A percentile compares a stretch with the other conserved stretches of the same genome.
These are phyloP conservation scores for Vigna nakashimae DNA, from an alignment of 306 rosid species.

Conservation along the genomic window DNA sequence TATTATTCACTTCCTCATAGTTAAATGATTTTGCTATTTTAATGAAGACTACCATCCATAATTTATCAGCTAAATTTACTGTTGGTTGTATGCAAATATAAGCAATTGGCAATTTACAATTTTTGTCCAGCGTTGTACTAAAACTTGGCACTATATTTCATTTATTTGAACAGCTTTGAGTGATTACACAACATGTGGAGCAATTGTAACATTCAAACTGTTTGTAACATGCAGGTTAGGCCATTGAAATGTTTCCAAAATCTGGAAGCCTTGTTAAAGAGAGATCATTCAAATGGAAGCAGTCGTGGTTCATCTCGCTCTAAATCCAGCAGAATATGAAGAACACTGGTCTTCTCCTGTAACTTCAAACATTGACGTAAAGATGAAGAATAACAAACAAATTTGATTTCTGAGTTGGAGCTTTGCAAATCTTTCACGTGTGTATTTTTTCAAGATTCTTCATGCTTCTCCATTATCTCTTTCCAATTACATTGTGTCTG, in stretches of 20 bases:
- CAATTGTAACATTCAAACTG: conserved; percentile 23
- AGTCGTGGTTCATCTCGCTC: conserved; percentile 75
- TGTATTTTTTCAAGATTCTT: conserved; percentile 52
- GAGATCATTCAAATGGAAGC: conserved; percentile 54
- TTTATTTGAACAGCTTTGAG: background rate
- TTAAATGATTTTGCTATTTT: conserved; percentile 3
- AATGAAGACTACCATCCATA: background rate
- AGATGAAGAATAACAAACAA: conserved; percentile 35
- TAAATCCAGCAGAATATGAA: conserved; percentile 49
- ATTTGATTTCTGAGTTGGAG: conserved; percentile 34
- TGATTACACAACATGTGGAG: conserved; percentile 14
- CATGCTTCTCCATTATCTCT: background rate
- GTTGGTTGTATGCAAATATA: background rate
- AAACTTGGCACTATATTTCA: background rate
- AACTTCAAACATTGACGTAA: conserved; percentile 27
- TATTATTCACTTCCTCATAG: background rate
- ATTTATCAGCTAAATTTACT: background rate
- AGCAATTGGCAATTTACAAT: background rate
- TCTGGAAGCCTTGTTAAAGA: conserved; percentile 77
- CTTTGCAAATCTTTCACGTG: conserved; percentile 25
- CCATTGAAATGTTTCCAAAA: conserved; percentile 86
- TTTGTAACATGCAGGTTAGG: conserved; percentile 67
- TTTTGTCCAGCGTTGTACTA: background rate
- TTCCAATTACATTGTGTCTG: conserved; percentile 22
- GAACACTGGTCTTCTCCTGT: conserved; percentile 8